phyloP scores from a whole-genome alignment of 768 basidiomycete species.

The Pleurotus tuoliensis region DNA sequence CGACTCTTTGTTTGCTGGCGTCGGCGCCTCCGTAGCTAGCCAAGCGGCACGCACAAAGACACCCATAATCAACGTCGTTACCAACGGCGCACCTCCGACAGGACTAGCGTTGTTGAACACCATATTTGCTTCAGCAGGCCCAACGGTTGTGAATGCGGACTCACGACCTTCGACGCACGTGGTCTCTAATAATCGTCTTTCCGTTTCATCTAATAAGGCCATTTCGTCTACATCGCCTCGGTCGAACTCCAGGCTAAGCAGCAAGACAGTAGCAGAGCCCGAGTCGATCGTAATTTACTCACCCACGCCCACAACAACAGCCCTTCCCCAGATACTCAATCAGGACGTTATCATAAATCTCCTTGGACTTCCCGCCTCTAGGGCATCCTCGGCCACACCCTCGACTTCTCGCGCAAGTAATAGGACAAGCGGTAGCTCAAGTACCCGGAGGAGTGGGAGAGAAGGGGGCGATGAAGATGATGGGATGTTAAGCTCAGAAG shows the following conservation, averaged over 20 bases:
- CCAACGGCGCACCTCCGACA: constrained; percentile 28
- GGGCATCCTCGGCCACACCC: constrained; percentile 22
- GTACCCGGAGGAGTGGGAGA: constrained; percentile 15
- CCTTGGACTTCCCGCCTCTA: constrained; percentile 41
- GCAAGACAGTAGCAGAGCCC: constrained; percentile 3
- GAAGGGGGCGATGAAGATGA: constrained; percentile 61
- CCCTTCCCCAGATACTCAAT: constrained; percentile 63
- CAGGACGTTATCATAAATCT: constrained; percentile 73
- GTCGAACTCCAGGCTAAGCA: constrained; percentile 7
- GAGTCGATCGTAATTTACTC: constrained; percentile 39
- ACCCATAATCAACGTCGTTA: not conserved
- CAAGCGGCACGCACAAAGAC: constrained; percentile 22
- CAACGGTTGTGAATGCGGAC: constrained; percentile 3
- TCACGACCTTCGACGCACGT: constrained; percentile 13
- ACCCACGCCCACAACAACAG: constrained; percentile 49
- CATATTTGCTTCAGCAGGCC: constrained; percentile 70
- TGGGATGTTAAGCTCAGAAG: constrained; percentile 23
- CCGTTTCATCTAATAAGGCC: not conserved
- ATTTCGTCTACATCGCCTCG: constrained; percentile 4
- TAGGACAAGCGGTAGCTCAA: not conserved
- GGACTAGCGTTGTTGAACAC: constrained; percentile 60
- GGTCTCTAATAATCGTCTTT: constrained; percentile 12
- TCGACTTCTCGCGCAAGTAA: not conserved
- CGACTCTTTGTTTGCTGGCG: not conserved
- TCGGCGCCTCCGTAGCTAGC: constrained; percentile 15